Conservation (phyloP, 192 early-diverging fungal genomes). For the Pilaira anomala region DNA sequence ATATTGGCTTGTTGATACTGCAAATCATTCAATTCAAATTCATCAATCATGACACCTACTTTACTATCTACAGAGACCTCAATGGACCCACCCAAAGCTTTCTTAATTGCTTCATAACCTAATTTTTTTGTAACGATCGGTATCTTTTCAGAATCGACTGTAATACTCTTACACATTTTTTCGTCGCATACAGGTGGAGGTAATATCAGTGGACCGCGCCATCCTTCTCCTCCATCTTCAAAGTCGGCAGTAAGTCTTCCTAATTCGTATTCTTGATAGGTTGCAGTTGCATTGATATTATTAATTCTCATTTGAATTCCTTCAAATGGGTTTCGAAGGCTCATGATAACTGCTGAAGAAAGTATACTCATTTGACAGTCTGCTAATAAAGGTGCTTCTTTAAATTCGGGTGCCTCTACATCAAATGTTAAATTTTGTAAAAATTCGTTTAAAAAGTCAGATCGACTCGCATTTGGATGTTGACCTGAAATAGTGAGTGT, state of each 20-base stretch:
- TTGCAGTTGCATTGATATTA: constrained; percentile 29
- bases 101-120: constrained; percentile 45
- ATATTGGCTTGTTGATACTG: constrained; percentile 43
- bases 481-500: constrained; percentile 30
- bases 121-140: constrained; percentile 29
- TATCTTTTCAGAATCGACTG: constrained; percentile 24
- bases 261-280: constrained; percentile 15
- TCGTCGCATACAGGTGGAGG: constrained; percentile 16
- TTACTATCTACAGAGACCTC: constrained; percentile 44
- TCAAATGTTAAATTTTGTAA: constrained; percentile 13
- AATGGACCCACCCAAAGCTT: constrained; percentile 43
- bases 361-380: constrained; percentile 32
- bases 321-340: constrained; percentile 32
- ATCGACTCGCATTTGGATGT: constrained; percentile 23
- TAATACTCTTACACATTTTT: background rate
- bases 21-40: constrained; percentile 36
- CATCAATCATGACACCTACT: constrained; percentile 39
- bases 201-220: constrained; percentile 27
- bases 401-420: constrained; percentile 18
- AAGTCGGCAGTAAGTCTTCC: constrained; percentile 32
- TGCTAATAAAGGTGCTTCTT: constrained; percentile 16
- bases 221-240: constrained; percentile 19
- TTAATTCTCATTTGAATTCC: constrained; percentile 19
- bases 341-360: constrained; percentile 30
- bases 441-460: constrained; percentile 23